Conservation (phyloP, 1,139 yeast species). For the Yamadazyma siamensis region DNA sequence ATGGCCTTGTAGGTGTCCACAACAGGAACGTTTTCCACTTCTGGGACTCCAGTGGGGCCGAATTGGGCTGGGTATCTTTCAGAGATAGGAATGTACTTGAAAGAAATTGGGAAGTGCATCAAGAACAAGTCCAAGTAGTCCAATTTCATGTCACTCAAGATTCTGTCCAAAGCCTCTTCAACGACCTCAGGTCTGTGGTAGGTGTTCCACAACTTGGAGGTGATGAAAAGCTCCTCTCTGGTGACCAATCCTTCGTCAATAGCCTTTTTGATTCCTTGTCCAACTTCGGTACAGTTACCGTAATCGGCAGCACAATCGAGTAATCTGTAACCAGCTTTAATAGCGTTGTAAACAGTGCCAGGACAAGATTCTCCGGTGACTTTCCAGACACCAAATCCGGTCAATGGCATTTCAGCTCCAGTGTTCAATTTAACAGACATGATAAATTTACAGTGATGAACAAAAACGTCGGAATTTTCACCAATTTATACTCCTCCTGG, state of each 20-base stretch:
- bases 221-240: conserved; percentile 70
- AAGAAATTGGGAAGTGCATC: conserved; percentile 80
- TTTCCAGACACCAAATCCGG: conserved; percentile 72
- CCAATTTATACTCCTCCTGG: conserved; percentile 4
- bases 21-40: conserved; percentile 67
- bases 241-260: conserved; percentile 63
- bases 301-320: conserved; percentile 79
- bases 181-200: conserved; percentile 67
- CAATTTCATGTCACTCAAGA: conserved; percentile 59
- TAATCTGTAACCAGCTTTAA: conserved; percentile 68
- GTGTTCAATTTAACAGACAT: conserved; percentile 50
- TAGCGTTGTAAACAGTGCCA: conserved; percentile 61
- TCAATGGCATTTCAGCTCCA: conserved; percentile 58
- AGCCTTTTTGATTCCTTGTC: conserved; percentile 64
- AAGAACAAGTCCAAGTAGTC: conserved; percentile 73
- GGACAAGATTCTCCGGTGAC: conserved; percentile 55
- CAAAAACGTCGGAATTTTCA: not conserved
- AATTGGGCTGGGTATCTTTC: conserved; percentile 75
- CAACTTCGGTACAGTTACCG: conserved; percentile 74
- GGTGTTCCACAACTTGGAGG: conserved; percentile 79
- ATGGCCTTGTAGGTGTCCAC: conserved; percentile 78
- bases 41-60: conserved; percentile 56
- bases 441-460: conserved; percentile 2
- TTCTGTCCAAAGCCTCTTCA: conserved; percentile 55
- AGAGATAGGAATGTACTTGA: conserved; percentile 67